Evolutionary conservation across 768 basidiomycete genomes (phyloP), one percentile per base, ranked within the genome.

Genomic region (Phlebiopsis gigantea): DNA sequence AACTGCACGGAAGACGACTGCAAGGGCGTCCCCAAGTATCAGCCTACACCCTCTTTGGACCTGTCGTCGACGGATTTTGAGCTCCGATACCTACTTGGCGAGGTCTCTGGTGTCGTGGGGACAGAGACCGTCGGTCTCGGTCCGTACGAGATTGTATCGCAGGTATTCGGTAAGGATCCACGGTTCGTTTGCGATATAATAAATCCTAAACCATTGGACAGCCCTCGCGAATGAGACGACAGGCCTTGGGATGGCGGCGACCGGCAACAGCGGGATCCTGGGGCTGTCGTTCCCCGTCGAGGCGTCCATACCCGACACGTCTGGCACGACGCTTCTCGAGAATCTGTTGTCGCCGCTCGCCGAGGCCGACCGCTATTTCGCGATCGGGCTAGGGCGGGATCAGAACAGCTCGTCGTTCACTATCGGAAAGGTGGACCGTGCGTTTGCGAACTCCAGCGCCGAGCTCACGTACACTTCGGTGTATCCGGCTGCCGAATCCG

Each of bases 241-340:
- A 9, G 73, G 70, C 8, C 72, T 84, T 22, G 72, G 71, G 14
- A 73, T 84, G 29, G 66, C 73, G 10, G 67, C 66, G 14, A 76
- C 76, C 0, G 77, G 75, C 19, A 78, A 79, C 57, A 83, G 81
- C 19, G 83, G 82, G 4, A 79, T 83, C 25, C 64, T 82, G 14
- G 84, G 84, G 5, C 74, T 85, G 26, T 71, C 77, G 0, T 83
- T 84, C 61, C 69, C 79, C 14, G 66, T 72, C 26, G 67, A 70
- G 28, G 79, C 80, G 2, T 69, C 78, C n/a, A 81, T 84, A 17
- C 63, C 70, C 26, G 59, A 70, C 30, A 74, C 71, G 0, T 57
- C 66, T n/a, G 81, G 84, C 29, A 68, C 62, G 1, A 76, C 78
- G 5, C 47, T 82, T 12, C 70, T 80, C 3, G 70, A 77, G 50